Conservation (phyloP, 208 protist species). For the Leptomonas pyrrhocoris region DNA sequence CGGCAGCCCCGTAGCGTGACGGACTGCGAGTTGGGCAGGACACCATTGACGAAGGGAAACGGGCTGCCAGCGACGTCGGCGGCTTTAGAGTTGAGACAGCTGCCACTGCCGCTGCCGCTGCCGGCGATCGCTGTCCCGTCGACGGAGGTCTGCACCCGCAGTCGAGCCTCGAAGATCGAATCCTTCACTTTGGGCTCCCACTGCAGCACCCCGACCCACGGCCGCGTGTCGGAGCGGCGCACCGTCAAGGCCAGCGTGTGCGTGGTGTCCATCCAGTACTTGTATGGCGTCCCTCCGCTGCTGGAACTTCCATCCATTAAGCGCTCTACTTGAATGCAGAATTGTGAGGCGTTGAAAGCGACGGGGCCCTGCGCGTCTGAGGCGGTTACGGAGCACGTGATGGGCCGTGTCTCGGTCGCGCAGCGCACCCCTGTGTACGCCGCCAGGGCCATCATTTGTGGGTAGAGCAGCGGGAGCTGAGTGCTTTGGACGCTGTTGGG, state of each 20-base stretch:
- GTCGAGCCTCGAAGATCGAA: slow-evolving; percentile 16
- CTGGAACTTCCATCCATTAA: slow-evolving; percentile 13
- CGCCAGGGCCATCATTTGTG: slow-evolving; percentile 32
- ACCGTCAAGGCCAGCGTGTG: not conserved
- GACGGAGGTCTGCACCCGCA: slow-evolving; percentile 17
- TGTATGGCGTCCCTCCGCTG: not conserved
- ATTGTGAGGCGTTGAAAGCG: slow-evolving; percentile 37
- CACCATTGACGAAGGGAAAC: slow-evolving; percentile 44
- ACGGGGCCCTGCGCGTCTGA: slow-evolving; percentile 39
- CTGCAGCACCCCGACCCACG: slow-evolving; percentile 30
- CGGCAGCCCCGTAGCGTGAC: slow-evolving; percentile 50
- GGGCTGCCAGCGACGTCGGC: slow-evolving; percentile 45
- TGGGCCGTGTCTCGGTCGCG: slow-evolving; percentile 31
- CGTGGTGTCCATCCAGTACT: slow-evolving; percentile 17
- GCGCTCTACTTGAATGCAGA: slow-evolving; percentile 34
- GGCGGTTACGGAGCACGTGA: slow-evolving; percentile 39
- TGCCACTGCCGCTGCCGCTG: not conserved
- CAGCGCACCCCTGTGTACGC: slow-evolving; percentile 34
- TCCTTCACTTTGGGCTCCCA: slow-evolving; percentile 40
- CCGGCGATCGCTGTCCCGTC: slow-evolving; percentile 12
- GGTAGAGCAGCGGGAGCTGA: slow-evolving; percentile 45
- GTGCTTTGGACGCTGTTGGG: slow-evolving; percentile 11
- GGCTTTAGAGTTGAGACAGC: slow-evolving; percentile 10
- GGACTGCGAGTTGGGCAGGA: slow-evolving; percentile 38
- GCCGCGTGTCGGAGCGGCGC: slow-evolving; percentile 8